Percentiles rank a stretch among this genome's conserved stretches.
Conservation (phyloP, 768 basidiomycete genomes). For the Pluteus cervinus region DNA sequence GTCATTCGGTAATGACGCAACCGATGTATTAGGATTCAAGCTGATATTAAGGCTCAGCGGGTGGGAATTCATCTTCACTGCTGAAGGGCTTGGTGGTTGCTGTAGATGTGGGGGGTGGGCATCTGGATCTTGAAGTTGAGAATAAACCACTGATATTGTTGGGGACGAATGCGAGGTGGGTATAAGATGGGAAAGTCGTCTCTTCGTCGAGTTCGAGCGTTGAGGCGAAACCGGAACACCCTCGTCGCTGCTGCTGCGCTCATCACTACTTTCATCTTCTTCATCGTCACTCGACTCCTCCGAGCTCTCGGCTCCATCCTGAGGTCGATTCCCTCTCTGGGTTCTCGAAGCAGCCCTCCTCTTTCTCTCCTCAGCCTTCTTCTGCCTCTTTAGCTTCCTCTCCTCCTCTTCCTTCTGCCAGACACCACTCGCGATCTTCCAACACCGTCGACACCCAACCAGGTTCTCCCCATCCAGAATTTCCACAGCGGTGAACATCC, state of each 20-base stretch:
- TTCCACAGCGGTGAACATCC: slow-evolving; percentile 91
- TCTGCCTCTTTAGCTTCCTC: slow-evolving; percentile 25
- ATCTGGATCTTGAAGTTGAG: no score
- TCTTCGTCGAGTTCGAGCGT: slow-evolving; percentile 8
- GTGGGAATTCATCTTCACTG: no score
- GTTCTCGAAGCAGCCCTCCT: no score
- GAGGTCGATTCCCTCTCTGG: no score
- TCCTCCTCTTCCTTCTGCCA: slow-evolving; percentile 27
- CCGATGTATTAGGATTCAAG: no score
- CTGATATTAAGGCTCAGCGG: no score
- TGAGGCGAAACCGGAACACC: slow-evolving; percentile 16
- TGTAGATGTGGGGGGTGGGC: no score
- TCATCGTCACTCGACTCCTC: slow-evolving; percentile 9
- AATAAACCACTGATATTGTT: no score
- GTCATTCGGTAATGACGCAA: no score
- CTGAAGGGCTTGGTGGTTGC: no score
- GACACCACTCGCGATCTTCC: slow-evolving; percentile 80
- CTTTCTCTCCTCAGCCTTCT: slow-evolving; percentile 25
- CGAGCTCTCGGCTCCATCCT: slow-evolving; percentile 14
- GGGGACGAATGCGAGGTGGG: no score
- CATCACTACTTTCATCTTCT: slow-evolving; percentile 1
- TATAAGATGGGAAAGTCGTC: no score
- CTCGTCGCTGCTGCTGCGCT: slow-evolving; percentile 1
- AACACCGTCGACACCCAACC: slow-evolving; percentile 90
- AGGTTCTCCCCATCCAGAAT: slow-evolving; percentile 90